Conservation (phyloP, 2,329 filamentous ascomycete genomes). For the Periconia macrospinosa region DNA sequence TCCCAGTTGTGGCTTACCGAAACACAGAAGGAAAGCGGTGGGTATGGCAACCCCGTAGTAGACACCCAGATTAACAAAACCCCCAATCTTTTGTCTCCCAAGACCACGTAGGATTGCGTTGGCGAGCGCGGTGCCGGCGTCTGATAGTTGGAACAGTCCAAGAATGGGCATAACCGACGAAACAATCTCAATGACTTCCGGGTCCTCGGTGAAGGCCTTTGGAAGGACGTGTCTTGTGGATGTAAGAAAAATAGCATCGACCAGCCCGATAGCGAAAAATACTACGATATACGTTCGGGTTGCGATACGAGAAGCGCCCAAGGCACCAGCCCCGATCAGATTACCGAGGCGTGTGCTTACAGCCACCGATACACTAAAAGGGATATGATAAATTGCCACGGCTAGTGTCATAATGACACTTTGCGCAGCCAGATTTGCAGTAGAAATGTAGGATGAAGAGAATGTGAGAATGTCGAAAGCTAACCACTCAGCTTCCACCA, state of each 20-base stretch:
- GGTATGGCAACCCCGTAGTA: constrained; percentile 45
- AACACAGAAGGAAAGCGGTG: constrained; percentile 39
- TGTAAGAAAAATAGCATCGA: constrained; percentile 37
- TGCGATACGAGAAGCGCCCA: constrained; percentile 36
- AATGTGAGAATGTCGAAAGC: constrained; percentile 61
- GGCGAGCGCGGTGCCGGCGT: constrained; percentile 40
- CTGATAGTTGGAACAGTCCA: constrained; percentile 43
- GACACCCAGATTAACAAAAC: constrained; percentile 41
- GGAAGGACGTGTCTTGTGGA: constrained; percentile 35
- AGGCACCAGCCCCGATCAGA: constrained; percentile 42
- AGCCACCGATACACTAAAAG: constrained; percentile 39
- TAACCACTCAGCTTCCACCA: constrained; percentile 73
- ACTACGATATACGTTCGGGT: constrained; percentile 35
- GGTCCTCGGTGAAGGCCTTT: constrained; percentile 39
- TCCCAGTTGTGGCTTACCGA: constrained; percentile 37
- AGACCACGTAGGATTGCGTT: constrained; percentile 42
- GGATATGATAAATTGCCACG: constrained; percentile 44
- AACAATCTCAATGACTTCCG: constrained; percentile 37
- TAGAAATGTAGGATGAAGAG: constrained; percentile 75
- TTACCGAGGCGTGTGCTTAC: constrained; percentile 44
- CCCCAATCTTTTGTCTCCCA: constrained; percentile 43
- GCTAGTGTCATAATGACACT: constrained; percentile 39
- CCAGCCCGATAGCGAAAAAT: constrained; percentile 38
- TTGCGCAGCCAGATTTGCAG: constrained; percentile 82
- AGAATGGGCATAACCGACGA: constrained; percentile 38